These are phyloP conservation scores for Nigrospora sphaerica DNA, from an alignment of 2,329 filamentous ascomycete species.

Conservation along the genomic window DNA sequence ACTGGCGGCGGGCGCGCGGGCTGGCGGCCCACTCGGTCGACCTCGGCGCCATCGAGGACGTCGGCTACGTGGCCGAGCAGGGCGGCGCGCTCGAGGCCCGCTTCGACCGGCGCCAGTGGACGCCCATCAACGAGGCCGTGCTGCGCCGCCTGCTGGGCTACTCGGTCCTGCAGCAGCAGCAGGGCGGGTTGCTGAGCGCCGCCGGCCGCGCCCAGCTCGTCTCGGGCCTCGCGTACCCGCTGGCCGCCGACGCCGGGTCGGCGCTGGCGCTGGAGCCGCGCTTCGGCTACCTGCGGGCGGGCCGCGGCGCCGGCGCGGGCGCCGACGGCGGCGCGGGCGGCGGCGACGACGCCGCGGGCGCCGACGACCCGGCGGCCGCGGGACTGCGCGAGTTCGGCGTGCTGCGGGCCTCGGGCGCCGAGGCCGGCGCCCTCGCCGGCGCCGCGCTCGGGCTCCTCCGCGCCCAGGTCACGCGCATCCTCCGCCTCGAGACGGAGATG, in stretches of 20 bases:
- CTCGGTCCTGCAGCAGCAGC: neutral
- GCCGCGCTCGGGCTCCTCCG: too few relatives aligned
- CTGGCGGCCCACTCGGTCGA: conserved; percentile 4
- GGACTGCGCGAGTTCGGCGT: neutral
- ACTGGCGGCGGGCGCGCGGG: conserved; percentile 3
- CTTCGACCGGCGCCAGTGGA: neutral
- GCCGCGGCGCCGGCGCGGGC: too few relatives aligned
- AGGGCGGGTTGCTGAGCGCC: neutral
- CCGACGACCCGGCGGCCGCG: neutral
- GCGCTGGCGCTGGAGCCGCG: too few relatives aligned
- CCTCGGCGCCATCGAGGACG: conserved; percentile 3
- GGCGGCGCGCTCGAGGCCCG: neutral
- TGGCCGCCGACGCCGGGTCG: too few relatives aligned
- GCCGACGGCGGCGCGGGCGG: too few relatives aligned
- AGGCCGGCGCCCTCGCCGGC: too few relatives aligned
- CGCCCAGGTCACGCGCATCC: neutral
- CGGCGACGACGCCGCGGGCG: too few relatives aligned
- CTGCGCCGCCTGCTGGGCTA: neutral
- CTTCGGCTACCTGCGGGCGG: too few relatives aligned
- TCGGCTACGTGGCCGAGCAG: conserved; percentile 3
- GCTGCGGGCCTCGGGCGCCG: too few relatives aligned
- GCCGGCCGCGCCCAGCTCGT: neutral
- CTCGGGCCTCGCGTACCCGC: neutral
- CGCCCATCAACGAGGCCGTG: neutral
- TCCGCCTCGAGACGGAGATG: conserved; percentile 8